Percentiles rank a stretch among this genome's conserved stretches.
These are phyloP conservation scores for Globisporangium rhizosaccharum DNA, from an alignment of 352 stramenopile genomes.

Conservation along the genomic window DNA sequence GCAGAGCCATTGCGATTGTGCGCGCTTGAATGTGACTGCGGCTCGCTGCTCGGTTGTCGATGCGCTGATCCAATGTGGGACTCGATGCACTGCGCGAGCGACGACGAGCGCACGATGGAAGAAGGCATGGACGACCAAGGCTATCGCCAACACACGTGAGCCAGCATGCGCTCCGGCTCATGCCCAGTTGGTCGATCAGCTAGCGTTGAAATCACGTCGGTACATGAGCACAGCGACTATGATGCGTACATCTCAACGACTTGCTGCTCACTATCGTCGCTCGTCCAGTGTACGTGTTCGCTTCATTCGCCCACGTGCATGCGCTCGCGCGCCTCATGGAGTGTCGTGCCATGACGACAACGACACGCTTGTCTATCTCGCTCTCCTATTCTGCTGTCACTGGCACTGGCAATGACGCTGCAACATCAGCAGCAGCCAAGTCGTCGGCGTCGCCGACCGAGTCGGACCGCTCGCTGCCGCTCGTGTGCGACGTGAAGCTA, in stretches of 20 bases:
- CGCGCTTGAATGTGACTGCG: conserved; percentile 20
- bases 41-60: conserved; percentile 17
- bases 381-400: not conserved
- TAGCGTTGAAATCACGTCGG: not conserved
- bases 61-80: conserved; percentile 31
- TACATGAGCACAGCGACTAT: too few relatives aligned
- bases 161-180: too few relatives aligned
- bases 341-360: too few relatives aligned
- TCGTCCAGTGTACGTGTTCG: too few relatives aligned
- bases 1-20: too few relatives aligned
- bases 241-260: too few relatives aligned
- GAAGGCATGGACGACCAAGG: conserved; percentile 33
- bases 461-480: conserved; percentile 40
- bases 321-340: too few relatives aligned
- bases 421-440: not conserved
- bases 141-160: conserved; percentile 25
- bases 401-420: not conserved
- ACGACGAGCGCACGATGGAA: conserved; percentile 10
- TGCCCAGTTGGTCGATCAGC: too few relatives aligned
- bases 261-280: too few relatives aligned
- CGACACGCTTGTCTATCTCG: not conserved
- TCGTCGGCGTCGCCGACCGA: conserved; percentile 37
- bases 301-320: too few relatives aligned
- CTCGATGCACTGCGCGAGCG: conserved; percentile 4
- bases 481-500: conserved; percentile 52